Evolutionary conservation across 345 rosid species (phyloP), one percentile per base, ranked within the genome.

Genomic region (Populus deltoides): DNA sequence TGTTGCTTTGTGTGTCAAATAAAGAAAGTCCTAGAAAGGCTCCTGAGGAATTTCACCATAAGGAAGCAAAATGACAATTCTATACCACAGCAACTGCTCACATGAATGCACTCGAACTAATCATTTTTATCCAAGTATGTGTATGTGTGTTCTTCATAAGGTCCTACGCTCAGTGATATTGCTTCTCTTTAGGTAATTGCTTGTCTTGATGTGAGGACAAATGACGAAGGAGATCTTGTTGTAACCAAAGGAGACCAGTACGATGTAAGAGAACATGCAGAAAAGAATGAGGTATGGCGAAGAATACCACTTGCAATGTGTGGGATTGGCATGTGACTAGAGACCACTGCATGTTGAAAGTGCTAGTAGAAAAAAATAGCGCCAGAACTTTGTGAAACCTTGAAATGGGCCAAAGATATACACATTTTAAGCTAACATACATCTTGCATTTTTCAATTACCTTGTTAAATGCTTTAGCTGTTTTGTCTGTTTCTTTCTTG

Each of bases 221-320:
- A 96, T 82, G 99, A 93, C 82, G 85, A 92, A 77, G 98, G 98
- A 81, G 98, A 96, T 87, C 98, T 96, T 79, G 95, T 93, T 80
- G 98, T 96, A 55, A 92, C 99, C 83, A 96, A 96, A 89, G 98
- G 99, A 66, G 97, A 96, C 81, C 99, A 91, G 72, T 96, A 92
- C 70, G 96, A 94, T 86, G 97, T 97, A 76, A 90, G 99, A 85
- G 97, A 97, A 84, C 82, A 80, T 31, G 91, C 95, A 59, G 74
- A 86, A 78, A 94, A 90, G 86, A 97, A 91, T 75, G 94, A 97
- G 99, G 99, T 96, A 71, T 68, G 68, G 57, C 70, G 43, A 70
- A 70, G 76, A 53, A 18, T 20, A 53, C 59, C n/a, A 53, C 24
- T 53, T 20, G 59, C 59, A 20, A 18, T 20, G 18, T 7, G 59